These are phyloP conservation scores for Alternaria sp. DNA, from an alignment of 2,329 filamentous ascomycete species.

Conservation along the genomic window DNA sequence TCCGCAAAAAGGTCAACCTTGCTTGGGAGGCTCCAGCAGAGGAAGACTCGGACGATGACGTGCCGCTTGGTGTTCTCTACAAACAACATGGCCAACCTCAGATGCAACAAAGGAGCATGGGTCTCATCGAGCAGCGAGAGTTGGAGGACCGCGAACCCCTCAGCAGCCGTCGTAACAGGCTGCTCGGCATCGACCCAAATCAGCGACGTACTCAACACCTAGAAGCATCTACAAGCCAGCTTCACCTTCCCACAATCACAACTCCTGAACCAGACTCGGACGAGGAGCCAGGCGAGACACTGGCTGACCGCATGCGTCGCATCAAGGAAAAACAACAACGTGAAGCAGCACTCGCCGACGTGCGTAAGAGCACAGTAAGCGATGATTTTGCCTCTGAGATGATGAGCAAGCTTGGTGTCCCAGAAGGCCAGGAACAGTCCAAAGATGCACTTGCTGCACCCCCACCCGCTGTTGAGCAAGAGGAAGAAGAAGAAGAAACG, in stretches of 20 bases:
- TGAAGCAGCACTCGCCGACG: conserved; percentile 51
- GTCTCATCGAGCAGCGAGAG: conserved; percentile 80
- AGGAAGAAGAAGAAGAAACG: conserved; percentile 72
- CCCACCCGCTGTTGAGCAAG: conserved; percentile 21
- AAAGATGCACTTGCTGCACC: conserved; percentile 40
- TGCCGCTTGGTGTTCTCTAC: conserved; percentile 84
- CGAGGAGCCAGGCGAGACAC: conserved; percentile 66
- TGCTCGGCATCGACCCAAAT: conserved; percentile 66
- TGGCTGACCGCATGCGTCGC: conserved; percentile 71
- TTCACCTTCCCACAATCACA: conserved; percentile 40
- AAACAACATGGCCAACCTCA: conserved; percentile 57
- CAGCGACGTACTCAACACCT: conserved; percentile 31
- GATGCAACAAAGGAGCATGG: conserved; percentile 69
- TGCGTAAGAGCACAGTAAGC: conserved; percentile 64
- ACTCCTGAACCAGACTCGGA: conserved; percentile 43
- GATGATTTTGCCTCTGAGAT: conserved; percentile 74
- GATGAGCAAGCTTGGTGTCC: conserved; percentile 58
- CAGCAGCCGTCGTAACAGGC: conserved; percentile 75
- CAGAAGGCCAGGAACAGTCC: conserved; percentile 27
- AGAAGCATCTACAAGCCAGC: conserved; percentile 35
- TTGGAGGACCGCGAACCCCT: conserved; percentile 93
- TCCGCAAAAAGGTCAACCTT: conserved; percentile 79
- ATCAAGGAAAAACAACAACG: conserved; percentile 67
- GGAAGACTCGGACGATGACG: conserved; percentile 72
- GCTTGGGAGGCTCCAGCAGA: conserved; percentile 81